Base-by-base conservation (phyloP, 169 alveolate genomes). In the Cryptosporidium ubiquitum region DNA sequence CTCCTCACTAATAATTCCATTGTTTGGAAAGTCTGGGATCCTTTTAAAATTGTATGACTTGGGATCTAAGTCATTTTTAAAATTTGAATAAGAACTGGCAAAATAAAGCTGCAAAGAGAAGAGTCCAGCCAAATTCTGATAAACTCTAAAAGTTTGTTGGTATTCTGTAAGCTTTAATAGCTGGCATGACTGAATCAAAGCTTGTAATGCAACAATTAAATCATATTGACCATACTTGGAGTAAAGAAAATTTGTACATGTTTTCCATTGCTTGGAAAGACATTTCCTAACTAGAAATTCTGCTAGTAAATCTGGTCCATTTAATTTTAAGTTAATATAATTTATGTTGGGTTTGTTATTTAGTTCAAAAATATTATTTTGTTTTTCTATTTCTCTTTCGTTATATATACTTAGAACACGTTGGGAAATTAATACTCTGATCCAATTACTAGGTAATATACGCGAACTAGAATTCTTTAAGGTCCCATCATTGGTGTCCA, bases 201-300 rank as follows among this genome's bases (percentile, higher is more conserved):
- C 14, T 61, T 64, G 79, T 23, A 58, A 64, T 20, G 79, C 68
- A 23, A 79, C 6, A n/a, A 79, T 29, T 31, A 79, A 16, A 79
- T 79, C 89, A 18, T 18, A 79, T 40, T 49, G 40, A 5, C 89
- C 89, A 64, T 64, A 79, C 9, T 79, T 64, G 9, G 89, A 79
- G 33, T 47, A 79, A 39, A 79, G 20, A 33, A 61, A 79, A n/a
- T 79, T 47, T 33, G 74, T 31, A 5, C 40, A 3, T 10, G 35
- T 61, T 12, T 79, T 79, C 89, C 89, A 79, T 37, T 79, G 89
- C 18, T 33, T 64, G 3, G 64, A 39, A 10, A 79, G 39, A 29
- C 89, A 79, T n/a, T 79, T 64, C 52, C 20, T 58, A 2, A 79
- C 74, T 12, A 79, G 35, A 79, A 61, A 79, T 12, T 79, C 89